Evolutionary conservation across 371 early-diverging fungal genomes (phyloP).

Genomic region (Syncephalastrum racemosum): DNA sequence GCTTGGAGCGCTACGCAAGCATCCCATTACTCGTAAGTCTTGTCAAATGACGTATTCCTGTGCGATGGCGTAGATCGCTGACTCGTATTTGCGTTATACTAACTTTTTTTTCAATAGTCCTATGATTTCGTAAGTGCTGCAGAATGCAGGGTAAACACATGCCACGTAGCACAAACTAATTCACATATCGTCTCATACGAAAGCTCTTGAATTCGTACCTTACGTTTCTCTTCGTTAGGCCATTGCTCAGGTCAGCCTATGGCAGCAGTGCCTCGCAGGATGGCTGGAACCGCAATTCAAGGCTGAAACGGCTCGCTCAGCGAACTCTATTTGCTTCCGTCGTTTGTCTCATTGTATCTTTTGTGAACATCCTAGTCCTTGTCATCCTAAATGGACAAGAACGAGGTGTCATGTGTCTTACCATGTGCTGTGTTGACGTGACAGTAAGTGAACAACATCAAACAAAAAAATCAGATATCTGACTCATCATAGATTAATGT

Average conservation of each 20-base stretch:
- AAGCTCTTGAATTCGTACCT: slow-evolving; percentile 48
- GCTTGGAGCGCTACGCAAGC: slow-evolving; percentile 49
- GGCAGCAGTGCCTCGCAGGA: slow-evolving; percentile 32
- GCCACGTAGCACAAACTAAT: background rate
- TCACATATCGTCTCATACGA: background rate
- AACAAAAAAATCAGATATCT: no score
- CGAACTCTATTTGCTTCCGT: slow-evolving; percentile 51
- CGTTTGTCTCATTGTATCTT: slow-evolving; percentile 46
- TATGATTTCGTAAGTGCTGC: slow-evolving; percentile 44
- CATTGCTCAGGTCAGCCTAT: slow-evolving; percentile 29
- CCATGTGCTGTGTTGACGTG: slow-evolving; percentile 56
- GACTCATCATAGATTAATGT: slow-evolving; percentile 42
- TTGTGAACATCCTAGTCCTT: slow-evolving; percentile 47
- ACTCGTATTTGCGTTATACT: background rate
- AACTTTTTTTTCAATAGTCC: slow-evolving; percentile 7
- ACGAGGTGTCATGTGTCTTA: slow-evolving; percentile 54
- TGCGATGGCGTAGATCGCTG: no score
- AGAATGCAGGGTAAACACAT: background rate
- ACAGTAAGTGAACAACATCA: slow-evolving; percentile 30
- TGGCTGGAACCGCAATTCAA: slow-evolving; percentile 42
- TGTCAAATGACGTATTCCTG: background rate
- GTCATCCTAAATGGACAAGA: slow-evolving; percentile 49
- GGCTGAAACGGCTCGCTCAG: slow-evolving; percentile 46
- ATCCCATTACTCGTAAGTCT: slow-evolving; percentile 43
- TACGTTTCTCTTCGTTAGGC: slow-evolving; percentile 50